Conservation (phyloP, 805 yeast genomes). For the Schizosaccharomyces pombe region DNA sequence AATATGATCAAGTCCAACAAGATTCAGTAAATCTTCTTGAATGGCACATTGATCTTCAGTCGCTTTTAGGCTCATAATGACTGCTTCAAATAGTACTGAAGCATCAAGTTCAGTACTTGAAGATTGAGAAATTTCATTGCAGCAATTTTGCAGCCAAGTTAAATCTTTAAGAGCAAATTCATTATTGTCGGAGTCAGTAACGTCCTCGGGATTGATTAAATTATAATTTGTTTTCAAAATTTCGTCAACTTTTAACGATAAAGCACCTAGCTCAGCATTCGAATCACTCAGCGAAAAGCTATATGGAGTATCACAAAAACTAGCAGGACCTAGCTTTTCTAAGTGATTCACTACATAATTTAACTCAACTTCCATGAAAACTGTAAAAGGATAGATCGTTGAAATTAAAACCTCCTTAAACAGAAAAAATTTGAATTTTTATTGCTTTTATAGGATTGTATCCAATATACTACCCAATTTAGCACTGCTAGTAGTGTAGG, state of each 20-base stretch:
- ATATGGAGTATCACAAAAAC: neutral
- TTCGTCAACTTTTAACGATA: neutral
- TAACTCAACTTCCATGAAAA: neutral
- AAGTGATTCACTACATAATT: neutral
- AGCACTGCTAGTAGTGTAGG: no score
- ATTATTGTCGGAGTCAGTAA: no score
- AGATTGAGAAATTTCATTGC: neutral
- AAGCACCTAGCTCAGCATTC: neutral
- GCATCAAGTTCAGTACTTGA: neutral
- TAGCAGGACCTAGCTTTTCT: neutral
- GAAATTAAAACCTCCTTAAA: no score
- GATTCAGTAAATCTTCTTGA: constrained; percentile 53
- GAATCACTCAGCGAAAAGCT: neutral
- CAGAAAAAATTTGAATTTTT: no score
- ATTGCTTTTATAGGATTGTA: no score
- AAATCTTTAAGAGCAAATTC: no score
- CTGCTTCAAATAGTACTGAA: neutral
- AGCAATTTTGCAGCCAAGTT: neutral
- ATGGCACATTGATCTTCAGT: constrained; percentile 30
- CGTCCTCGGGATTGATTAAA: no score
- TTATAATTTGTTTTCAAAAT: neutral
- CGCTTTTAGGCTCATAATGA: constrained; percentile 13
- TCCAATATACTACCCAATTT: no score
- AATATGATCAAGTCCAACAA: constrained; percentile 66
- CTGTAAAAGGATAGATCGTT: neutral